phyloP scores from a whole-genome alignment of 2,329 filamentous ascomycete species.

The Colletotrichum incanum region DNA sequence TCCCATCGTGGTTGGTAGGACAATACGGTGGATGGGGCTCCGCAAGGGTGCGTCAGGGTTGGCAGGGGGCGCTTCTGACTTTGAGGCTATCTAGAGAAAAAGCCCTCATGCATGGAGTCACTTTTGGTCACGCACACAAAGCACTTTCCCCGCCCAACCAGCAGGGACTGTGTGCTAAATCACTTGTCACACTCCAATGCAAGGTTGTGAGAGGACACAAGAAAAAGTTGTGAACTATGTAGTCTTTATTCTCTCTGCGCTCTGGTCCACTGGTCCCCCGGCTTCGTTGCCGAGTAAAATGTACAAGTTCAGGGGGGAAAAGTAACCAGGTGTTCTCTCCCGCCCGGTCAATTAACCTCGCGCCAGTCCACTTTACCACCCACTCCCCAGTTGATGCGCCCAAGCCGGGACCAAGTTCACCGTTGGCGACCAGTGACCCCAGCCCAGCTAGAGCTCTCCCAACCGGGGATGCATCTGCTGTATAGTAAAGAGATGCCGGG shows the following conservation, averaged over 20 bases:
- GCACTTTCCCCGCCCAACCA: neutral
- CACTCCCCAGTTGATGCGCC: neutral
- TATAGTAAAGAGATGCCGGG: neutral
- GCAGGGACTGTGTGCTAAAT: too few species aligned
- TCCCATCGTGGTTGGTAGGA: neutral
- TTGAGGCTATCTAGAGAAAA: slow-evolving; percentile 7
- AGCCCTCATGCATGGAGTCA: slow-evolving; percentile 7
- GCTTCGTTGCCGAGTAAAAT: slow-evolving; percentile 35
- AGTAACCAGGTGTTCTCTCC: slow-evolving; percentile 8
- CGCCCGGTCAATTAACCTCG: slow-evolving; percentile 9
- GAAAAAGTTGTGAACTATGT: slow-evolving; percentile 23
- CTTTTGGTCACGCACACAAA: neutral
- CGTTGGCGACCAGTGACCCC: slow-evolving; percentile 41
- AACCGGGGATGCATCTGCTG: neutral
- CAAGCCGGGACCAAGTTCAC: slow-evolving; percentile 8
- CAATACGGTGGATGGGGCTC: neutral
- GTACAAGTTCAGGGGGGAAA: slow-evolving; percentile 41
- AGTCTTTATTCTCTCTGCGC: slow-evolving; percentile 22
- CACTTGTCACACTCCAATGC: neutral
- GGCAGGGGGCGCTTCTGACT: neutral
- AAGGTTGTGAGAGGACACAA: neutral
- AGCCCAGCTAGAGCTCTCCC: neutral
- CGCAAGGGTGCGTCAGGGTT: neutral
- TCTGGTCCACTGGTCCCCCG: slow-evolving; percentile 29
- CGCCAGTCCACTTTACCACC: neutral